Evolutionary conservation across 1,284 basidiomycete genomes (phyloP).

Genomic region (Sanghuangporus baumii): DNA sequence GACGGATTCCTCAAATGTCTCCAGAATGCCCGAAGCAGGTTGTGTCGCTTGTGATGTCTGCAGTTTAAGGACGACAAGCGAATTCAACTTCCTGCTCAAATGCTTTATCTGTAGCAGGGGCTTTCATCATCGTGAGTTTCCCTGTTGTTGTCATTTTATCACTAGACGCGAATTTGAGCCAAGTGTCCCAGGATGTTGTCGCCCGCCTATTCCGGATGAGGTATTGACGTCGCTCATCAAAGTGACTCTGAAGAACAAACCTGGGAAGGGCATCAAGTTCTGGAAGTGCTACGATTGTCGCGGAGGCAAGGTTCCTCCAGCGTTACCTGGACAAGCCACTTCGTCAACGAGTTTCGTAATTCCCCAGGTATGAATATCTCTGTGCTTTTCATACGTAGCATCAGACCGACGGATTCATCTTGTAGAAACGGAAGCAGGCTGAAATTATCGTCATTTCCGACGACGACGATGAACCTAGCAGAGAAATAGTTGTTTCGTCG

Average conservation of each 20-base stretch:
- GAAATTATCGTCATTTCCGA: constrained; percentile 5
- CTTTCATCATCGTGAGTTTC: constrained; percentile 6
- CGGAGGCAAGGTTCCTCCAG: not conserved
- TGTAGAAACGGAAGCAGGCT: not conserved
- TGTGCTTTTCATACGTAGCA: not conserved
- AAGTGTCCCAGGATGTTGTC: constrained; percentile 8
- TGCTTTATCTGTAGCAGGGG: constrained; percentile 4
- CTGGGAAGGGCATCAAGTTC: constrained; percentile 6
- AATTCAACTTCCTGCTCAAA: constrained; percentile 6
- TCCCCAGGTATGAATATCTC: not conserved
- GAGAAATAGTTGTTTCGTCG: not conserved
- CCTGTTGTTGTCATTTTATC: not conserved
- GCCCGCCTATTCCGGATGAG: constrained; percentile 12
- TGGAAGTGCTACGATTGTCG: constrained; percentile 9
- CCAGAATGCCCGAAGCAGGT: not conserved
- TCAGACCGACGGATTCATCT: not conserved
- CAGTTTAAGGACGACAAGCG: not conserved
- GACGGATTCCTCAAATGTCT: not conserved
- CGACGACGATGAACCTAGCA: not conserved
- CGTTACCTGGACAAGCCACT: not conserved
- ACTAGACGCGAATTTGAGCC: not conserved
- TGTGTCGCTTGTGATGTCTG: not conserved
- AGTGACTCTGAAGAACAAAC: constrained; percentile 5
- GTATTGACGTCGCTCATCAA: constrained; percentile 3
- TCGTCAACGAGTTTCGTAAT: too few species aligned